Percentiles rank a stretch among this genome's conserved stretches.
phyloP scores from a whole-genome alignment of 2,329 filamentous ascomycete species.

The Aquanectria penicillioides region DNA sequence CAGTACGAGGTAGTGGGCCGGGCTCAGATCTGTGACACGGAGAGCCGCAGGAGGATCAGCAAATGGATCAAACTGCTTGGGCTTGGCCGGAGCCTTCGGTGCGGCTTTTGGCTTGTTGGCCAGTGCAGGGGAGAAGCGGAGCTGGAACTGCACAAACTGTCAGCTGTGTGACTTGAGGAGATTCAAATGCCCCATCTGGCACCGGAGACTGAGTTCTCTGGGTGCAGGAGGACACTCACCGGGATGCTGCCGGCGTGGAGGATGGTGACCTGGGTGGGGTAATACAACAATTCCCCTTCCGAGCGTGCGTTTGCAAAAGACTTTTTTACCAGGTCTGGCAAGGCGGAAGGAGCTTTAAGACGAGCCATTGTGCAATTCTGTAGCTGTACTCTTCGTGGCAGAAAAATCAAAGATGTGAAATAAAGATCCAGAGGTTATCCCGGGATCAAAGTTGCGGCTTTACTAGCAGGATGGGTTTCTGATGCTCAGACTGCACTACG shows the following conservation, averaged over 20 bases:
- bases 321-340: constrained; percentile 61
- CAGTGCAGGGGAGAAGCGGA: constrained; percentile 76
- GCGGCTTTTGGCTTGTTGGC: constrained; percentile 71
- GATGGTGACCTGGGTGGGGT: constrained; percentile 62
- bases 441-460: too few species aligned
- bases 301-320: constrained; percentile 60
- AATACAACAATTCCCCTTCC: constrained; percentile 63
- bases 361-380: constrained; percentile 47
- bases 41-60: constrained; percentile 66
- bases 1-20: constrained; percentile 71
- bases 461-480: too few species aligned
- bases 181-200: not conserved
- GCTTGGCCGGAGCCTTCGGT: constrained; percentile 39
- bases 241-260: constrained; percentile 55
- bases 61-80: constrained; percentile 70
- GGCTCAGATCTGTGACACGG: constrained; percentile 60
- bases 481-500: too few species aligned
- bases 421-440: not conserved
- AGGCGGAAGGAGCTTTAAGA: constrained; percentile 54
- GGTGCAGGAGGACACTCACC: constrained; percentile 46
- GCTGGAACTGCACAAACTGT: constrained; percentile 68
- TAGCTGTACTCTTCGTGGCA: not conserved
- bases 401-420: not conserved
- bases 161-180: not conserved
- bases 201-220: not conserved